Conservation (phyloP, 2,329 filamentous ascomycete genomes). For the Byssochlamys sp. region DNA sequence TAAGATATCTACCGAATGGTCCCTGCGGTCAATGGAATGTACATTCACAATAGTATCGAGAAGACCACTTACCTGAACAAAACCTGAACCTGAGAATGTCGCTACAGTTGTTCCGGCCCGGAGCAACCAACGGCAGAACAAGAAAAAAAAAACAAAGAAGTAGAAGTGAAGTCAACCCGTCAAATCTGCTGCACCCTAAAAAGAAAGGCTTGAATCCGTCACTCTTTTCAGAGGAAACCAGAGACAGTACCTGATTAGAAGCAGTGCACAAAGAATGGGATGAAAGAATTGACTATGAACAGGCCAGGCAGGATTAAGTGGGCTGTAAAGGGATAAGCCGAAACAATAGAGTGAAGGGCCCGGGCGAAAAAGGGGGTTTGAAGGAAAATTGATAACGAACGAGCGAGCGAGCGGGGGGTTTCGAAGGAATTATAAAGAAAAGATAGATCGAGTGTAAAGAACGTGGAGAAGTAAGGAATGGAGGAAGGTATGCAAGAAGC, state of each 20-base stretch:
- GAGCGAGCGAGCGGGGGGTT: conserved; percentile 4
- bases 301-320: conserved; percentile 8
- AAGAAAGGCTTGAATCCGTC: not conserved
- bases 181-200: not conserved
- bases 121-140: conserved; percentile 4
- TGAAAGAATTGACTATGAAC: conserved; percentile 12
- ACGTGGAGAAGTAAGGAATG: conserved; percentile 15
- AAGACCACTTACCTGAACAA: conserved; percentile 8
- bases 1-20: conserved; percentile 1
- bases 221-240: not conserved
- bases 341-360: conserved; percentile 10
- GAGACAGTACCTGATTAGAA: not conserved
- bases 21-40: conserved; percentile 24
- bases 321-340: conserved; percentile 14
- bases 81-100: conserved; percentile 9
- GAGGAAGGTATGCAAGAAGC: conserved; percentile 8
- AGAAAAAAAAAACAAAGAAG: conserved; percentile 7
- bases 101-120: not conserved
- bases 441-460: conserved; percentile 12
- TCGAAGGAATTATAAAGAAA: conserved; percentile 10
- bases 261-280: not conserved
- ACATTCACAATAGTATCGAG: conserved; percentile 9
- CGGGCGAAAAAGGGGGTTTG: conserved; percentile 11
- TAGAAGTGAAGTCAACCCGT: conserved; percentile 1
- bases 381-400: conserved; percentile 35